A percentile compares a stretch with the other conserved stretches of the same genome.
These are phyloP conservation scores for Phalaenopsis aphrodite DNA, from an alignment of 106 monocot genomes.

Conservation along the genomic window DNA sequence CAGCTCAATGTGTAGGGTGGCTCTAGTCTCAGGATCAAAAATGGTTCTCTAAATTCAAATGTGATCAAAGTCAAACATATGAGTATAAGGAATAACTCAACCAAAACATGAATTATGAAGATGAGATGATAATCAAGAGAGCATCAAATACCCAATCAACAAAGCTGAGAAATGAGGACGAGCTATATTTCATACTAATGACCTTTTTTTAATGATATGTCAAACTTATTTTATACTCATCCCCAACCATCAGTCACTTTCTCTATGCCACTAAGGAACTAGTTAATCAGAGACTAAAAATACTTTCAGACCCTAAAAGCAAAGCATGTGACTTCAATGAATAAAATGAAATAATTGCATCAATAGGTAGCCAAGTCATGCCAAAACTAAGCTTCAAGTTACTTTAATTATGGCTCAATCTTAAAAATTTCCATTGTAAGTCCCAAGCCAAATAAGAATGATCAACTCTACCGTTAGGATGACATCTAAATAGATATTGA, in stretches of 20 bases:
- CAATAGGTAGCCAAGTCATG: not conserved
- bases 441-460: not conserved
- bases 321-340: not conserved
- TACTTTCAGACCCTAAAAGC: not conserved
- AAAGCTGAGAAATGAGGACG: not conserved
- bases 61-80: not conserved
- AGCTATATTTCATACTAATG: not conserved
- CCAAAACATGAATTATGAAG: not conserved
- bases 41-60: slow-evolving; percentile 25
- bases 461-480: not conserved
- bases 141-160: not conserved
- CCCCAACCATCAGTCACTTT: not conserved
- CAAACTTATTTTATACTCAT: not conserved
- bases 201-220: not conserved
- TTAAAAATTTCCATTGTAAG: not conserved
- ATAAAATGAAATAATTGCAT: not conserved
- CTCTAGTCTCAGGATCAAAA: slow-evolving; percentile 70
- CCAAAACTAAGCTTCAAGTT: not conserved
- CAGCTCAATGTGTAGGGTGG: slow-evolving; percentile 64
- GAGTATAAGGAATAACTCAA: not conserved
- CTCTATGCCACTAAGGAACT: not conserved
- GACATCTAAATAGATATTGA: not conserved
- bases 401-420: not conserved
- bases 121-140: not conserved
- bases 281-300: not conserved